phyloP scores from a whole-genome alignment of 1,284 basidiomycete species.

The Fomitopsis pinicola region DNA sequence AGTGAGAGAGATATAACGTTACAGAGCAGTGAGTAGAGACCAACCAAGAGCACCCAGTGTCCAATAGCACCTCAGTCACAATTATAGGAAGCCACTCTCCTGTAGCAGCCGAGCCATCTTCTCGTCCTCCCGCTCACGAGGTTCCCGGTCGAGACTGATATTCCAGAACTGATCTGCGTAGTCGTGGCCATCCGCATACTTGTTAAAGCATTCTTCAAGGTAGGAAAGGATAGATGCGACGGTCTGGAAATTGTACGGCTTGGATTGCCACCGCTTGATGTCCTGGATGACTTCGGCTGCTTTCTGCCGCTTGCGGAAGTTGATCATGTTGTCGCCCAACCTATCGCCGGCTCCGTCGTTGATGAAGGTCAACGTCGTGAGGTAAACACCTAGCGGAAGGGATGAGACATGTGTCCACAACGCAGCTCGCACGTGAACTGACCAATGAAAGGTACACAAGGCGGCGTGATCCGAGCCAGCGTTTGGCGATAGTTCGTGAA shows the following conservation, averaged over 20 bases:
- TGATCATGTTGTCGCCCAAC: conserved; percentile 78
- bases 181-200: conserved; percentile 51
- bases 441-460: conserved; percentile 98
- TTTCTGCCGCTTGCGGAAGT: conserved; percentile 94
- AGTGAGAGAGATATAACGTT: conserved; percentile 16
- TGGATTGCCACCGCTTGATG: conserved; percentile 93
- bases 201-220: conserved; percentile 74
- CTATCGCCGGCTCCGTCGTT: conserved; percentile 97
- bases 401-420: neutral
- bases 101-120: conserved; percentile 87
- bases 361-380: conserved; percentile 95
- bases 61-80: conserved; percentile 1
- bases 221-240: conserved; percentile 71
- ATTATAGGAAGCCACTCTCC: conserved; percentile 81
- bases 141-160: conserved; percentile 82
- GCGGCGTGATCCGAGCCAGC: conserved; percentile 83
- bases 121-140: conserved; percentile 90
- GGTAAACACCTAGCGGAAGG: conserved; percentile 74
- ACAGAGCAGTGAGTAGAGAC: conserved; percentile 3
- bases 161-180: conserved; percentile 71
- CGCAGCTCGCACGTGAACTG: conserved; percentile 19
- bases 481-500: conserved; percentile 89
- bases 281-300: conserved; percentile 94
- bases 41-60: conserved; percentile 1
- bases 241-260: conserved; percentile 81